Evolutionary conservation across 179 eudicot genomes (phyloP), one percentile per base, ranked within the genome.

Genomic region (Spergularia azorica): DNA sequence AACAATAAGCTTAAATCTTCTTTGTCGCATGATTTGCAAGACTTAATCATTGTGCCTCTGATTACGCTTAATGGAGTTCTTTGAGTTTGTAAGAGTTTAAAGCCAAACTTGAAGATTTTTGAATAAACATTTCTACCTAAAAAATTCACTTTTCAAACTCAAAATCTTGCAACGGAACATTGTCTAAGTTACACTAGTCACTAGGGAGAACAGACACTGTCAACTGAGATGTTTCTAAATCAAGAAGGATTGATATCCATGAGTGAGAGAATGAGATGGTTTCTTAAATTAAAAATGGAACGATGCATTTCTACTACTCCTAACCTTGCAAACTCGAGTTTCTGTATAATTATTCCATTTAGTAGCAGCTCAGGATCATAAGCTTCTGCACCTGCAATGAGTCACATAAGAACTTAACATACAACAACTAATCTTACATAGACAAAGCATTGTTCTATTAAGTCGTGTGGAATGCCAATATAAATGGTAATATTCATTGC

Each of bases 341-440:
- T 92, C 86, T 92, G 97, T 51, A 80, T 89, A 77, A 92, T 87
- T 63, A 92, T 89, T 51, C 97, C 95, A 79, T 90, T 89, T 79
- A 92, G 82, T 17, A 90, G 78, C 72, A 92, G 88, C 84, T 92
- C 93, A 43, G 95, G 84, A 76, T 86, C 86, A 78, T 85, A 90
- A 20, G 84, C 86, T 56, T 83, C 76, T 75, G 83, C 90, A 71
- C 93, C 97, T 92, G 95, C 67, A 82, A 56, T 59, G 39, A 73
- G 20, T 54, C 38, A 38, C 70, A 54, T 80, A 62, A 71, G 67
- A 57, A 63, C 61, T 12, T 50, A 11, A 51, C 51, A 11, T 50
- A 51, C 13, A 43, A 46, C 63, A 54, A 16, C 66, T 0, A 52
- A 61, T n/a, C 18, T 64, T 38, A 73, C 20, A 66, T 54, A 66